Evolutionary conservation across 139 green algal genomes (phyloP).

Genomic region (Chlorella sp.): DNA sequence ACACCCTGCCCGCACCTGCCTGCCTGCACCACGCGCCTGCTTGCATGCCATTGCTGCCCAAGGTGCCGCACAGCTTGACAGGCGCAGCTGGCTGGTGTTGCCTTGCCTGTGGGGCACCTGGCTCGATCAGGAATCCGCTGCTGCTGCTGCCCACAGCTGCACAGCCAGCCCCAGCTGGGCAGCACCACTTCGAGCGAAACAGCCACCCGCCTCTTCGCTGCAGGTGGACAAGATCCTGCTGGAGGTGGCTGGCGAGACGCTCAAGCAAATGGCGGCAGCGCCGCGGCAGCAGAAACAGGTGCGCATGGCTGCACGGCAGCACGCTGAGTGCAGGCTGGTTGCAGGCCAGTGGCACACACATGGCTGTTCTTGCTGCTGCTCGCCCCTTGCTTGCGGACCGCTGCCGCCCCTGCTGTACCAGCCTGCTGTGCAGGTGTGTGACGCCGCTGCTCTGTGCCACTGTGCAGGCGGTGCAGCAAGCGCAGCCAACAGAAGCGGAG

Average conservation of each 20-base stretch:
- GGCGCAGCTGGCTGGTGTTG: too few species aligned
- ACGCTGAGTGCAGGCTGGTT: not conserved
- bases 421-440: not conserved
- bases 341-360: not conserved
- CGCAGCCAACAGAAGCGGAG: constrained; percentile 5
- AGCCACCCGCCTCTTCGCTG: not conserved
- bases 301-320: not conserved
- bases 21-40: not conserved
- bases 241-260: constrained; percentile 62
- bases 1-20: not conserved
- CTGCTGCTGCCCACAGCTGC: not conserved
- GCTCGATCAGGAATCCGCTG: too few species aligned
- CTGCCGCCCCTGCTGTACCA: not conserved
- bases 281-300: constrained; percentile 36
- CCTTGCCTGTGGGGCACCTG: too few species aligned
- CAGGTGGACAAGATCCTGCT: constrained; percentile 73
- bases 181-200: not conserved
- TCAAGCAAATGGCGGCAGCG: constrained; percentile 49
- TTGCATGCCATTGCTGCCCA: not conserved
- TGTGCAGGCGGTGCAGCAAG: constrained; percentile 22
- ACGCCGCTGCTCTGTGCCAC: not conserved
- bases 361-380: not conserved
- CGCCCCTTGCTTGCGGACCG: not conserved
- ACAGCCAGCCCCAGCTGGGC: not conserved
- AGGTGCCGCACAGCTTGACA: too few species aligned